Percentiles rank a stretch among this genome's conserved stretches.
These are phyloP conservation scores for Plasmodium knowlesi DNA, from an alignment of 169 alveolate species.

Conservation along the genomic window DNA sequence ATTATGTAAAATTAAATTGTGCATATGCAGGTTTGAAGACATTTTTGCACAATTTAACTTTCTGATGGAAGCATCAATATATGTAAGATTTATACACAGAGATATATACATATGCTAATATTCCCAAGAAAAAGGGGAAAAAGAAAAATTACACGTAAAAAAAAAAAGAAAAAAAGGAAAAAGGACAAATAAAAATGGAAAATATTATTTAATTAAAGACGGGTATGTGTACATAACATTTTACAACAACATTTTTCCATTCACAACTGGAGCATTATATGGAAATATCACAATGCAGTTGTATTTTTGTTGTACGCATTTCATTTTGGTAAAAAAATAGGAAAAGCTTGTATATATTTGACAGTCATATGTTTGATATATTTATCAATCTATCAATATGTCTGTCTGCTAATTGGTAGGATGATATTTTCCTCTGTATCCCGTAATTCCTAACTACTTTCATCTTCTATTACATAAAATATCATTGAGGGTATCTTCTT, in stretches of 20 bases:
- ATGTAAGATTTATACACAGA: neutral
- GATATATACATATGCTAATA: neutral
- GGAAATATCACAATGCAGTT: neutral
- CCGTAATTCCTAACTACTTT: neutral
- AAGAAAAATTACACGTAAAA: neutral
- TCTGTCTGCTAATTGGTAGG: neutral
- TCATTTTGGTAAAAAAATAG: neutral
- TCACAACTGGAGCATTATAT: neutral
- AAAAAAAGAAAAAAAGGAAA: neutral
- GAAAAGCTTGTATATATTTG: neutral
- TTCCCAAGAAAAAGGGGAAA: neutral
- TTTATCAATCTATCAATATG: neutral
- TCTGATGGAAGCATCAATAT: neutral
- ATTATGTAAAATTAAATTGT: neutral
- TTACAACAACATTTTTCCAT: neutral
- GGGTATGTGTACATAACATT: neutral
- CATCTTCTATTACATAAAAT: neutral
- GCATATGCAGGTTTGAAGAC: neutral
- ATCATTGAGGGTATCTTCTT: slow-evolving; percentile 69
- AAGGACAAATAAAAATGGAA: neutral
- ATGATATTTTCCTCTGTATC: neutral
- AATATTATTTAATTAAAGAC: neutral
- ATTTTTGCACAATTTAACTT: neutral
- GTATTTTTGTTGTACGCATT: neutral
- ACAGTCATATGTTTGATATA: neutral